Evolutionary conservation across 768 basidiomycete genomes (phyloP), one percentile per base, ranked within the genome.

Genomic region (Lactarius pseudohatsudake): DNA sequence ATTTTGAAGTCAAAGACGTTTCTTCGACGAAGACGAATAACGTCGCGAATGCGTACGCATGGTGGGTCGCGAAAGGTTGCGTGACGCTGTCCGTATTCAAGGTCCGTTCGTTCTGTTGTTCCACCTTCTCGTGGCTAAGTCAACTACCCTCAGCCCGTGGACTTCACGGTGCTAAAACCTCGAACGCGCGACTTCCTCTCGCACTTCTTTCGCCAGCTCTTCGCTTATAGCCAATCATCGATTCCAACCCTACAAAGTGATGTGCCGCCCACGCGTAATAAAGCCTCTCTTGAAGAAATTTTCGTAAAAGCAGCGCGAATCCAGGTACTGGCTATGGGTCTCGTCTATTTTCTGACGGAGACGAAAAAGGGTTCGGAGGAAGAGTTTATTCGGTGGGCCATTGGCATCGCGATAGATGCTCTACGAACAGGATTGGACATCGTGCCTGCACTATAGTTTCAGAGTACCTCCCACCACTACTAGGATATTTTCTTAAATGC

Each of bases 1-100:
- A 73, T 13, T 77, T 78, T 60, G 80, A 86, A 20, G 77, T 81
- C 26, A 83, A 79, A 55, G 81, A 81, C 54, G 81, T 91, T 65
- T 86, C 89, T 13, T 75, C 80, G 5, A 80, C 84, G 22, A 84
- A 88, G 61, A 74, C 86, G 62, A 77, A 75, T 40, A 96, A 98
- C 72, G 78, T 94, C 6, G 95, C 96, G 15, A 86, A 84, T 71
- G 90, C 90, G 7, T 93, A 92, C 69, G 94, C 86, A 1, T 99
- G 96, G 94, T 94, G 92, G 86, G 85, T 97, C 50, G 91, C 93
- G 5, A 94, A 94, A 75, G 92, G 90, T 68, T 86, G 85, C 13
- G 79, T 91, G 34, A 81, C 86, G 28, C 78, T 98, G 56, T 81
- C 85, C 0, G 84, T 97, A 9, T 79, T 98, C 64, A 98, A 98